Evolutionary conservation across 2,329 filamentous ascomycete species (phyloP).

Genomic region (Diaporthe ilicicola): DNA sequence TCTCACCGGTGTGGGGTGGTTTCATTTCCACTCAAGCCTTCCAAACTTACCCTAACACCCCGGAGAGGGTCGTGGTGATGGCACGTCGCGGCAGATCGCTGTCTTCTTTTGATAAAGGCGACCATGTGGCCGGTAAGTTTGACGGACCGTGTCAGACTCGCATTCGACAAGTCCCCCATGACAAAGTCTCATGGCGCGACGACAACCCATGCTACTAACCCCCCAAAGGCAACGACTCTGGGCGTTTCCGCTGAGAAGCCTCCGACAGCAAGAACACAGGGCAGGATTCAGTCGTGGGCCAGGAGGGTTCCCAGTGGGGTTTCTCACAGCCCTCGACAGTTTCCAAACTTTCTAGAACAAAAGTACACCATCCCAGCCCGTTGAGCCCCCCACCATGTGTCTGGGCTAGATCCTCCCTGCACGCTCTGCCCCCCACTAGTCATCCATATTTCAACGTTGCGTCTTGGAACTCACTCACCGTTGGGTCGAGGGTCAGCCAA

Average conservation of each 20-base stretch:
- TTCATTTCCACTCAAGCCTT: conserved; percentile 28
- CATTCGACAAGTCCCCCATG: background rate
- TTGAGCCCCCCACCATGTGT: background rate
- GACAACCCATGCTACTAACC: background rate
- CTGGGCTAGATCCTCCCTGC: background rate
- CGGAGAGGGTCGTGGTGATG: conserved; percentile 10
- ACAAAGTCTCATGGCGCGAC: background rate
- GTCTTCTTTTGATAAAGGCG: conserved; percentile 14
- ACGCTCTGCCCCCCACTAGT: background rate
- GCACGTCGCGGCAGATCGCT: conserved; percentile 13
- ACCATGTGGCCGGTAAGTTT: conserved; percentile 14
- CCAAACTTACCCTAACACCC: conserved; percentile 5
- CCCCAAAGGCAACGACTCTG: background rate
- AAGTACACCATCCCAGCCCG: background rate
- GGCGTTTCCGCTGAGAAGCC: background rate
- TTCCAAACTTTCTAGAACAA: conserved; percentile 27
- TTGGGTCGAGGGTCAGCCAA: background rate
- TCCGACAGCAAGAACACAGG: background rate
- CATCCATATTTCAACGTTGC: background rate
- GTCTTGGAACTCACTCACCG: background rate
- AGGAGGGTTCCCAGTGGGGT: conserved; percentile 5
- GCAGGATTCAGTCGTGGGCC: conserved; percentile 1
- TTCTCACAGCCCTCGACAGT: conserved; percentile 2
- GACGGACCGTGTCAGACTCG: background rate
- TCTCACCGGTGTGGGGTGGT: conserved; percentile 33